These are phyloP conservation scores for Schoenoplectus tabernaemontani DNA, from an alignment of 202 grass and related monocot species.

Conservation along the genomic window DNA sequence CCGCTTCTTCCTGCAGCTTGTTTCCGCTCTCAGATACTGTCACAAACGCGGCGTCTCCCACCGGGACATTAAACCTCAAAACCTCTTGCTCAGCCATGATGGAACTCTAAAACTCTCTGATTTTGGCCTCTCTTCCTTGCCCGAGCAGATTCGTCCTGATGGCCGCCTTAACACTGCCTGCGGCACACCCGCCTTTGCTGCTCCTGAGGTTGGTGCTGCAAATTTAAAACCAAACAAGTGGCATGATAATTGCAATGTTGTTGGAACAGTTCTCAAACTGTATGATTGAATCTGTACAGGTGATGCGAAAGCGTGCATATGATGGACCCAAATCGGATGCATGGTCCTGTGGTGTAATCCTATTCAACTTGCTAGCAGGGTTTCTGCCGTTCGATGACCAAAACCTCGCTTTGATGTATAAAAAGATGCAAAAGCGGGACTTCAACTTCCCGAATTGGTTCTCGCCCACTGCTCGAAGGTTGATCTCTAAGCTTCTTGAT, in stretches of 20 bases:
- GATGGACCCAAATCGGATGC: constrained; percentile 77
- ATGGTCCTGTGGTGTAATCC: constrained; percentile 81
- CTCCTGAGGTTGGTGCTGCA: constrained; percentile 48
- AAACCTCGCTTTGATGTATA: constrained; percentile 61
- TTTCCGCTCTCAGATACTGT: constrained; percentile 49
- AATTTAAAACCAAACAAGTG: neutral
- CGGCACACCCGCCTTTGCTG: constrained; percentile 68
- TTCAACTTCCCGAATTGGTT: constrained; percentile 54
- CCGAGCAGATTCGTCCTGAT: constrained; percentile 37
- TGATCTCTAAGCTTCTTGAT: constrained; percentile 59
- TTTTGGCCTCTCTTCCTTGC: constrained; percentile 60
- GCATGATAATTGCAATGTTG: neutral
- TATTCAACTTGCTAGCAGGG: constrained; percentile 67
- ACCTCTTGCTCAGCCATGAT: constrained; percentile 52
- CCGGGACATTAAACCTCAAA: constrained; percentile 80
- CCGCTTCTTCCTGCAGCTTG: constrained; percentile 57
- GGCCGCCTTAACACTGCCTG: constrained; percentile 55
- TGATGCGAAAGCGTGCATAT: constrained; percentile 42
- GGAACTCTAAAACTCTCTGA: constrained; percentile 58
- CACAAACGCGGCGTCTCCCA: constrained; percentile 63
- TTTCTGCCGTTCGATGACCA: constrained; percentile 65
- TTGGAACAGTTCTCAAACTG: neutral
- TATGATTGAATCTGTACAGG: constrained; percentile 10
- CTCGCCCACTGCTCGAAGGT: constrained; percentile 33
- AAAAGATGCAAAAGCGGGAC: constrained; percentile 42